Evolutionary conservation across 176 grass and related monocot species (phyloP).

Genomic region (Musa itinerans): DNA sequence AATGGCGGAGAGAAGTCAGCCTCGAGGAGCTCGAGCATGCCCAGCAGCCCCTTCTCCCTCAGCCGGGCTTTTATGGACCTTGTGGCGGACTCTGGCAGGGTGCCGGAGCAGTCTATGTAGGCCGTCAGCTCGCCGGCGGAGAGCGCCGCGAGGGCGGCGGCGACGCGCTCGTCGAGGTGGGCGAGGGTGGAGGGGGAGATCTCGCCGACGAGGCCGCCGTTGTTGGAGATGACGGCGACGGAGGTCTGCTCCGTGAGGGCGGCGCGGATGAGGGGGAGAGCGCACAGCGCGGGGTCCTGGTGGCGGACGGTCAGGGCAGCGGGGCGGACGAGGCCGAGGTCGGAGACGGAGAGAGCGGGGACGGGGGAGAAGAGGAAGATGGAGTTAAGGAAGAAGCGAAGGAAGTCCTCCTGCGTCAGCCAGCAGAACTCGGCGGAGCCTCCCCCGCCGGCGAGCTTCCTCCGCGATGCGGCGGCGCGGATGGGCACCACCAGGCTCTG

Average conservation of each 20-base stretch:
- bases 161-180: conserved; percentile 26
- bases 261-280: conserved; percentile 27
- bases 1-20: conserved; percentile 5
- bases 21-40: conserved; percentile 50
- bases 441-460: conserved; percentile 10
- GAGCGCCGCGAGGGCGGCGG: conserved; percentile 38
- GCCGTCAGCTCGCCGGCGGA: conserved; percentile 39
- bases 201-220: conserved; percentile 33
- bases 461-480: conserved; percentile 7
- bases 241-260: conserved; percentile 31
- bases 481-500: conserved; percentile 47
- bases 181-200: conserved; percentile 52
- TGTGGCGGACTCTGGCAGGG: conserved; percentile 16
- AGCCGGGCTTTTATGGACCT: conserved; percentile 28
- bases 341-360: conserved; percentile 36
- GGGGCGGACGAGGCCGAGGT: conserved; percentile 40
- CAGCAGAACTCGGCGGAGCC: conserved; percentile 43
- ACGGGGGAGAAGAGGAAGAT: conserved; percentile 44
- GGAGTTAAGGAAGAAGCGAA: conserved; percentile 63
- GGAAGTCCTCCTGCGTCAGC: conserved; percentile 64
- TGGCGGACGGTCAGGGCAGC: conserved; percentile 27
- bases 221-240: conserved; percentile 36
- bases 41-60: conserved; percentile 22
- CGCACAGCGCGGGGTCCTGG: conserved; percentile 16
- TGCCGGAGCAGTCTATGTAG: conserved; percentile 29